Base-by-base conservation (phyloP, 495 filamentous ascomycete species). In the Stereocaulon alpinum region DNA sequence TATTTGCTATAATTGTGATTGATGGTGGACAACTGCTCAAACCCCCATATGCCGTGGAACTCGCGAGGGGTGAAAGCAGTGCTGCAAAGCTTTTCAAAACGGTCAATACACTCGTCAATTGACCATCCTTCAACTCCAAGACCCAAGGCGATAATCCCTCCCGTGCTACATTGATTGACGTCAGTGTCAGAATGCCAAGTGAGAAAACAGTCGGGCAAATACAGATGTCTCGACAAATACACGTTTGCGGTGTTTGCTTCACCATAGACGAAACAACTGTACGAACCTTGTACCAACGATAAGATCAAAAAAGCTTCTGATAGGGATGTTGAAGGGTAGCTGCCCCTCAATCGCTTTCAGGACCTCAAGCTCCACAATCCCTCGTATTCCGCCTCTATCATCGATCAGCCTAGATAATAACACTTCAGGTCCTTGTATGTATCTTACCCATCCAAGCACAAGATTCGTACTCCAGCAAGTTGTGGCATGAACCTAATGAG, bases 141-240 rank as follows among this genome's bases (percentile, higher is more conserved):
- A 0, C 74, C 78, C 30, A 83, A 68, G 2, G 80, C 78, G 53
- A 85, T 77, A 58, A 85, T 74, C 18, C 80, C 79, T 0, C 82
- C 80, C 17, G 77, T 78, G 51, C 80, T 80, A 34, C 3, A 68
- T 24, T 24, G 72, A 3, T 80, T 37, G 27, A 59, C 17, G 14
- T 52, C 59, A 9, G 63, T 64, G 6, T 72, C 45, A 5, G 45
- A 48, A 24, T 24, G 3, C 24, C 24, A 24, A 24, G 24, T 24
- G 24, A 24, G 24, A 24, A 24, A 24, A 24, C 24, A 24, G 24
- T 3, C 24, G 24, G 24, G 24, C 24, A 24, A 24, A 24, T 24
- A 24, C 1, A 24, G 24, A 24, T 24, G 24, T 24, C 24, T 24
- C 24, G 24, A 24, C 24, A 24, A 24, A 1, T 1, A 24, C 24